Evolutionary conservation across 2,329 filamentous ascomycete genomes (phyloP), one percentile per base, ranked within the genome.

Genomic region (Ophiocordyceps polyrhachis-furcata): DNA sequence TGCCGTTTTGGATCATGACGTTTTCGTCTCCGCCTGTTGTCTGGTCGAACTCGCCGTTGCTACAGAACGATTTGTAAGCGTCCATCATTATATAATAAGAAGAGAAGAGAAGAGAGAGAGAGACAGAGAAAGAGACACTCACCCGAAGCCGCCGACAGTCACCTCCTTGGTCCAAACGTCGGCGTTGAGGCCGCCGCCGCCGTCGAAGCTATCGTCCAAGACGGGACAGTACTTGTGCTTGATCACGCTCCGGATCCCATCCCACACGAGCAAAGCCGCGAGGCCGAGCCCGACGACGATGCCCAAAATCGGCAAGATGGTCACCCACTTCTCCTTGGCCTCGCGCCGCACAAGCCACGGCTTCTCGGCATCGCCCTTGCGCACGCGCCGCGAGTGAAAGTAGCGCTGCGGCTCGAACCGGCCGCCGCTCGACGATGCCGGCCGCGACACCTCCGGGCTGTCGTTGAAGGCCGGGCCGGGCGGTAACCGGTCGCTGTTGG

Each of bases 311-410:
- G 84, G 84, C 46, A 93, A 72, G 49, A 89, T 86, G 2, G 80
- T 87, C 9, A 85, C 78, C 84, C 84, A 91, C 65, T 86, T 91
- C 68, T 89, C 82, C 58, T 78, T 81, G 13, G 81, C 79, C 51
- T 88, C 80, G 46, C 68, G 76, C 56, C 78, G 79, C n/a, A 73
- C 62, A 37, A 81, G 62, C 85, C 85, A 91, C 13, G 84, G 81
- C 63, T 83, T 81, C 57, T 86, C 79, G 3, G 84, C 61, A 43
- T 83, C 74, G 40, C 75, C 82, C 58, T 85, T 84, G 57, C 70
- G 73, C 31, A 89, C 73, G 48, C 82, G 68, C 47, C 82, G 70
- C 17, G 82, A 87, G 60, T 79, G 79, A 57, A 88, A 89, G 62
- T 81, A 86, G 44, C 70, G 66, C 51, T 68, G 64, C 51, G 68